Evolutionary conservation across 2,329 filamentous ascomycete species (phyloP).

Genomic region (Ascochyta fabae): DNA sequence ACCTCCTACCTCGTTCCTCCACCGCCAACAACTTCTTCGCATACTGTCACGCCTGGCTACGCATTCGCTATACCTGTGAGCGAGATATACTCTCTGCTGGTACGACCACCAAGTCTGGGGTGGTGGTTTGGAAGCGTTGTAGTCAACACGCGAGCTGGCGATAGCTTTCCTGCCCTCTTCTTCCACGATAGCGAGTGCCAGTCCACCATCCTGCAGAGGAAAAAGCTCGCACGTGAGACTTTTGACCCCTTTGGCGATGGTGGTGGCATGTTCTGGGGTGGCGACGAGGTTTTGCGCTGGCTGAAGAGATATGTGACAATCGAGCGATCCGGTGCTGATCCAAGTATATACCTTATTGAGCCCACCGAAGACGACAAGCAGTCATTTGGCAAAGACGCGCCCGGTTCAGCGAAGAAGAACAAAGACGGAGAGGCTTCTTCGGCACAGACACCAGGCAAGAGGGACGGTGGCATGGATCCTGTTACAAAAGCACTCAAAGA

Average conservation of each 20-base stretch:
- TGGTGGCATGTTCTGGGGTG: constrained; percentile 95
- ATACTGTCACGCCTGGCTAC: constrained; percentile 76
- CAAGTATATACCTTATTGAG: constrained; percentile 89
- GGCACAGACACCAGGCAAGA: constrained; percentile 40
- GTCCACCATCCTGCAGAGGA: constrained; percentile 92
- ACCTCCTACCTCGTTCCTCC: constrained; percentile 92
- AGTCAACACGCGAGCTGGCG: constrained; percentile 87
- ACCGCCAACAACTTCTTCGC: constrained; percentile 82
- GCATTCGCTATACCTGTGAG: constrained; percentile 90
- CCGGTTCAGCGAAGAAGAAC: constrained; percentile 46
- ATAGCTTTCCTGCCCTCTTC: constrained; percentile 94
- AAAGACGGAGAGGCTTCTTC: constrained; percentile 38
- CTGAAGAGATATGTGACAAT: constrained; percentile 82
- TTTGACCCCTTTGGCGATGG: constrained; percentile 90
- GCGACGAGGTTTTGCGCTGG: constrained; percentile 94
- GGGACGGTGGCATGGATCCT: constrained; percentile 85
- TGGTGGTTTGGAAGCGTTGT: constrained; percentile 99
- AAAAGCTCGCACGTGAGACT: constrained; percentile 78
- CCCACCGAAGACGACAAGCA: constrained; percentile 83
- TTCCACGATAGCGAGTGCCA: constrained; percentile 98
- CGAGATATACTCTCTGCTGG: constrained; percentile 87
- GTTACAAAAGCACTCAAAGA: constrained; percentile 94
- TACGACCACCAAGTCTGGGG: constrained; percentile 89
- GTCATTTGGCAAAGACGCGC: constrained; percentile 74
- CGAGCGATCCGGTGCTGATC: constrained; percentile 83